A percentile compares a stretch with the other conserved stretches of the same genome.
phyloP scores from a whole-genome alignment of 805 yeast genomes.

The Candida loeiensis region DNA sequence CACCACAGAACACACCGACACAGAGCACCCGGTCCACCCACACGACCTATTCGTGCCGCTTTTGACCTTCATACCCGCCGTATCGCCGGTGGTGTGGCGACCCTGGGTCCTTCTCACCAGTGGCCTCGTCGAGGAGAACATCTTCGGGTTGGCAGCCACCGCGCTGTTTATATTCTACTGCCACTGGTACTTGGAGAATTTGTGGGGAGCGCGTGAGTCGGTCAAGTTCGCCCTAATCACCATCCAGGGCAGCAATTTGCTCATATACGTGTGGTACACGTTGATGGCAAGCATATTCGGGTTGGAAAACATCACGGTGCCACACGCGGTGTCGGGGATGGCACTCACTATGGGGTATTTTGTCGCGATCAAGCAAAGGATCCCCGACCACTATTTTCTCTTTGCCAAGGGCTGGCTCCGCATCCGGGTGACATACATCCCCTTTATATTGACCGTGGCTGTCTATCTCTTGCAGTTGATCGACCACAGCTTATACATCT shows the following conservation, averaged over 20 bases:
- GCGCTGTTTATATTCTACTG: slow-evolving; percentile 43
- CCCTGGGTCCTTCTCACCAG: slow-evolving; percentile 53
- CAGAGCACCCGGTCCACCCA: slow-evolving; percentile 31
- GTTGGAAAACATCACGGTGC: slow-evolving; percentile 20
- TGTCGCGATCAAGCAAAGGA: slow-evolving; percentile 63
- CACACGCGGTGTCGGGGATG: slow-evolving; percentile 51
- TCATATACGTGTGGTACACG: slow-evolving; percentile 27
- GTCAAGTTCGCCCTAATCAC: slow-evolving; percentile 43
- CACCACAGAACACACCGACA: slow-evolving; percentile 11
- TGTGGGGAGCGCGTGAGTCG: slow-evolving; percentile 59
- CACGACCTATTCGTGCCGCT: slow-evolving; percentile 47
- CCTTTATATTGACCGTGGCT: slow-evolving; percentile 27
- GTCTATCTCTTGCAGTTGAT: slow-evolving; percentile 22
- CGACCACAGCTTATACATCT: slow-evolving; percentile 27
- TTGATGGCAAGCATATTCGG: slow-evolving; percentile 11
- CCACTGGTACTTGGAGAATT: slow-evolving; percentile 61
- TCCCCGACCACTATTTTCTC: slow-evolving; percentile 56
- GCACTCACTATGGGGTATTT: slow-evolving; percentile 56
- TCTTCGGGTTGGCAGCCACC: slow-evolving; percentile 36
- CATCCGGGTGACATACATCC: slow-evolving; percentile 40
- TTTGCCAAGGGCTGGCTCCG: slow-evolving; percentile 46
- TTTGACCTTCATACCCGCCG: slow-evolving; percentile 47
- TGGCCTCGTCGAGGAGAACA: slow-evolving; percentile 43
- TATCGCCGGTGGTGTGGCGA: slow-evolving; percentile 34
- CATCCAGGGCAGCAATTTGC: slow-evolving; percentile 33